These are phyloP conservation scores for Macrophomina pseudophaseolina DNA, from an alignment of 2,329 filamentous ascomycete genomes.

Conservation along the genomic window DNA sequence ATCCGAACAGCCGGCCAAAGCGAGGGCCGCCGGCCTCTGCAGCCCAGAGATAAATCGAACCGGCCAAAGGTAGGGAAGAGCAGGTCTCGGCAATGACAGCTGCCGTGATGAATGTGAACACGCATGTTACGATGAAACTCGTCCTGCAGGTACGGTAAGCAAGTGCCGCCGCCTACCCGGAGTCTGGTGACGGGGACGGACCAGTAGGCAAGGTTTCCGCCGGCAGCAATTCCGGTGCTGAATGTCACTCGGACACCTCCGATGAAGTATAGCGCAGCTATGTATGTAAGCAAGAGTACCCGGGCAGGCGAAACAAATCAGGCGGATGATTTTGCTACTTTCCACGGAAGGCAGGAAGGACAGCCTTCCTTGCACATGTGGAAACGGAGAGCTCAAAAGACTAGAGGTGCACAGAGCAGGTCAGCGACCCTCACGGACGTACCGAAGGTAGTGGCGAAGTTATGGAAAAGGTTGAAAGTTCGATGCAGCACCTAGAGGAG, in stretches of 20 bases:
- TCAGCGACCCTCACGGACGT: not conserved
- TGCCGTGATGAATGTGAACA: constrained; percentile 66
- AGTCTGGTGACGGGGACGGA: constrained; percentile 31
- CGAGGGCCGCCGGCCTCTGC: constrained; percentile 62
- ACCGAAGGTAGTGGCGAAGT: constrained; percentile 23
- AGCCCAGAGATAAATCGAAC: constrained; percentile 67
- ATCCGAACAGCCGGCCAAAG: constrained; percentile 62
- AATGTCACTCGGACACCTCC: constrained; percentile 66
- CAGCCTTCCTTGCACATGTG: too few relatives aligned
- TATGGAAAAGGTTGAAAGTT: constrained; percentile 23
- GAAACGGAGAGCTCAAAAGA: too few relatives aligned
- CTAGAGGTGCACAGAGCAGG: too few relatives aligned
- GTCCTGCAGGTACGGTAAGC: constrained; percentile 49
- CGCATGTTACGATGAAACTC: constrained; percentile 63
- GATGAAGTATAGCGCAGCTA: constrained; percentile 66
- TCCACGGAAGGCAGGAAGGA: too few relatives aligned
- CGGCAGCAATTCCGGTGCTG: constrained; percentile 66
- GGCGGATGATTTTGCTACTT: too few relatives aligned
- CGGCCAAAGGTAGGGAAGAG: constrained; percentile 63
- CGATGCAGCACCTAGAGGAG: constrained; percentile 16
- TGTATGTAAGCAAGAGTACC: constrained; percentile 20
- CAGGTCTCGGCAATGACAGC: constrained; percentile 66
- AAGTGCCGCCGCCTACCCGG: not conserved
- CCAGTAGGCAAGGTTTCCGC: constrained; percentile 67
- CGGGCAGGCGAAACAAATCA: too few relatives aligned